A percentile compares a stretch with the other conserved stretches of the same genome.
phyloP scores from a whole-genome alignment of 306 rosid species.

The Alnus glutinosa region DNA sequence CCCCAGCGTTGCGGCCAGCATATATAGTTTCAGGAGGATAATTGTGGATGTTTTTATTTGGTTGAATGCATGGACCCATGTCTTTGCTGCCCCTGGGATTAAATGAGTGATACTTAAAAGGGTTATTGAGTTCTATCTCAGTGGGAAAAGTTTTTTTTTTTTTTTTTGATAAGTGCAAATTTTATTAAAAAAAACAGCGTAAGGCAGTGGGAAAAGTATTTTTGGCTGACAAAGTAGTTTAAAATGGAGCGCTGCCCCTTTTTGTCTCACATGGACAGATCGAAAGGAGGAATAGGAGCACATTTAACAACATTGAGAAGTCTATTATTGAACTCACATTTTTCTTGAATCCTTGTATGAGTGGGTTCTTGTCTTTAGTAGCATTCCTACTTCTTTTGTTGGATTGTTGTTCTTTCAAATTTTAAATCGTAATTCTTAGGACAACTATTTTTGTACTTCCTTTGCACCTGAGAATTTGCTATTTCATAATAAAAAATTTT shows the following conservation, averaged over 20 bases:
- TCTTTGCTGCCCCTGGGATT: neutral
- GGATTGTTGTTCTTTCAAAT: neutral
- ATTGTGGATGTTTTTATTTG: no score
- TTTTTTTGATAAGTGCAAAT: no score
- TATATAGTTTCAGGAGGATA: no score
- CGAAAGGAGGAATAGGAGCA: neutral
- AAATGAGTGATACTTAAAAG: neutral
- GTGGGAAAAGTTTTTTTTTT: neutral
- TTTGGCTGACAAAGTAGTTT: neutral
- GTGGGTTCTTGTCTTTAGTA: neutral
- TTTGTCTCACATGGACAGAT: neutral
- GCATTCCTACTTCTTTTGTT: neutral
- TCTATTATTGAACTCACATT: neutral
- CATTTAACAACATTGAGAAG: neutral
- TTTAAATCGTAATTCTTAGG: neutral
- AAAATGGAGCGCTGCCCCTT: neutral
- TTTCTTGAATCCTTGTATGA: neutral
- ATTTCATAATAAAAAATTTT: neutral
- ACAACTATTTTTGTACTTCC: neutral
- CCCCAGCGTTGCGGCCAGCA: no score
- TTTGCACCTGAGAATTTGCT: neutral
- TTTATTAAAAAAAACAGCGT: no score
- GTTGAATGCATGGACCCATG: neutral
- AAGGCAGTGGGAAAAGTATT: neutral
- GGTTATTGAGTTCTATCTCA: neutral